Conservation (phyloP, 106 monocot species). For the Platanthera zijinensis region DNA sequence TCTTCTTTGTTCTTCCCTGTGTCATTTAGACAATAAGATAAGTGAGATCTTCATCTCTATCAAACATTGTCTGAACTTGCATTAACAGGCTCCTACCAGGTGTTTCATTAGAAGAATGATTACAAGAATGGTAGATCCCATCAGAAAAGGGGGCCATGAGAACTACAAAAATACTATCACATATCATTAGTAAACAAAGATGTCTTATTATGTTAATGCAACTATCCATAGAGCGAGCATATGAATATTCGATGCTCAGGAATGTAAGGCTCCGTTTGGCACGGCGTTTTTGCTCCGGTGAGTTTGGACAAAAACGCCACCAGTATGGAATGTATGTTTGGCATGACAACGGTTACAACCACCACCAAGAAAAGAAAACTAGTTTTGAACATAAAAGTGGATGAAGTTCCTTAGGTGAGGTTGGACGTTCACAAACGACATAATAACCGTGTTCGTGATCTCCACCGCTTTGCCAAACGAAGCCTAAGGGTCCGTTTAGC, state of each 20-base stretch:
- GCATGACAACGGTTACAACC: no score
- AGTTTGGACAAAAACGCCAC: no score
- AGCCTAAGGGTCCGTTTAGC: no score
- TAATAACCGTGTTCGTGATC: no score
- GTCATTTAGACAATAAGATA: slow-evolving; percentile 10
- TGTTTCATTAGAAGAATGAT: slow-evolving; percentile 81
- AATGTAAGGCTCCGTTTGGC: background rate
- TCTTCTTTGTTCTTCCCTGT: slow-evolving; percentile 80
- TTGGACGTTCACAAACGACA: no score
- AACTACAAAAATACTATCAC: slow-evolving; percentile 54
- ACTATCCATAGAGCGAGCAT: background rate
- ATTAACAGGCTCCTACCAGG: slow-evolving; percentile 36
- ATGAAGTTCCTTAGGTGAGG: background rate
- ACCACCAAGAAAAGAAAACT: no score
- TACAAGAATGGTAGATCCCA: slow-evolving; percentile 75
- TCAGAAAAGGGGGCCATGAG: slow-evolving; percentile 85
- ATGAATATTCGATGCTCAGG: background rate
- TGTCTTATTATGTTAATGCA: background rate
- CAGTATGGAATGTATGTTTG: no score
- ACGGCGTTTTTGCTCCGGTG: no score
- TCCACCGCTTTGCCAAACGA: no score
- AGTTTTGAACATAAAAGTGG: background rate
- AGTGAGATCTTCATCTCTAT: background rate
- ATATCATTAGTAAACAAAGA: slow-evolving; percentile 11
- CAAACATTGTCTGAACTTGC: background rate